A percentile compares a stretch with the other conserved stretches of the same genome.
These are phyloP conservation scores for Schizonepeta tenuifolia DNA, from an alignment of 257 asterid genomes.

Conservation along the genomic window DNA sequence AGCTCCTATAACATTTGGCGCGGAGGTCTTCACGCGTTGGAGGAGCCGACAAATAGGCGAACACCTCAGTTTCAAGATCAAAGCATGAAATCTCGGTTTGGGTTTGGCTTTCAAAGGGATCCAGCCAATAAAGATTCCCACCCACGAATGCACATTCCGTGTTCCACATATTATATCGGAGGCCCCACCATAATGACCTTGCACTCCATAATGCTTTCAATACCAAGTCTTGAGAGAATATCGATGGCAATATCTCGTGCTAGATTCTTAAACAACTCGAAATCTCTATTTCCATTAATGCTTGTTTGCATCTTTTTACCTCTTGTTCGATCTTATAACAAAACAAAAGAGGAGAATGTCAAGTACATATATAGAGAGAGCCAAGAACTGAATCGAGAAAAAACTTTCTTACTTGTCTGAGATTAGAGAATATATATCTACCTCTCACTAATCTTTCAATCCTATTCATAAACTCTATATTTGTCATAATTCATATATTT, in stretches of 20 bases:
- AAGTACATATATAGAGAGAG: too few relatives aligned
- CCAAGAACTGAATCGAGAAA: too few relatives aligned
- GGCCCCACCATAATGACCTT: background rate
- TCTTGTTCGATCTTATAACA: too few relatives aligned
- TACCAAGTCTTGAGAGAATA: background rate
- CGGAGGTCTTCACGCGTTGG: background rate
- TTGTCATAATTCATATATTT: too few relatives aligned
- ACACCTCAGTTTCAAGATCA: background rate
- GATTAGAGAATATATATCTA: too few relatives aligned
- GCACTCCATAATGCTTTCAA: background rate
- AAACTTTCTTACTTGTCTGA: too few relatives aligned
- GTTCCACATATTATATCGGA: background rate
- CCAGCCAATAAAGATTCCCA: background rate
- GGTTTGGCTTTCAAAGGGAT: background rate
- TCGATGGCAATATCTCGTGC: background rate
- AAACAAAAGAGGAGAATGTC: too few relatives aligned
- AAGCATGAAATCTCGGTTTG: background rate
- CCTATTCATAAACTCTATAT: too few relatives aligned
- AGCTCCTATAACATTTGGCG: background rate
- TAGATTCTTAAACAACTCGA: background rate
- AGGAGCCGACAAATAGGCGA: background rate
- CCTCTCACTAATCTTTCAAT: too few relatives aligned
- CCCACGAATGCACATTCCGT: background rate
- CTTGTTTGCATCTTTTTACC: too few relatives aligned
- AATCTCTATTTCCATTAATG: too few relatives aligned